Evolutionary conservation across 768 basidiomycete species (phyloP).

Genomic region (Naganishia antarctica): DNA sequence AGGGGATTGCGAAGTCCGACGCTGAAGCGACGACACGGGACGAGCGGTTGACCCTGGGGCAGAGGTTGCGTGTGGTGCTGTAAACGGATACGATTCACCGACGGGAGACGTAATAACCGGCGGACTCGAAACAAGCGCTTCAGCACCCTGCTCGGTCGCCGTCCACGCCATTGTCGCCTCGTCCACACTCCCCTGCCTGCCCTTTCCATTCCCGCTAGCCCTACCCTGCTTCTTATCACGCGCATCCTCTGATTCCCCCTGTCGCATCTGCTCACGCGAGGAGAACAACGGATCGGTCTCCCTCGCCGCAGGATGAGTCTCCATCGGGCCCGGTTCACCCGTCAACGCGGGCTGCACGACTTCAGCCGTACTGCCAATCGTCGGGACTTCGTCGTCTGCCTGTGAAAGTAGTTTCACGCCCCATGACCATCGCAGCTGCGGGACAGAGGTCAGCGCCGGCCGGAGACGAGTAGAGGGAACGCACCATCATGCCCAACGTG

Average conservation of each 20-base stretch:
- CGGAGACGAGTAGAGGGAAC: slow-evolving; percentile 41
- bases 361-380: slow-evolving; percentile 26
- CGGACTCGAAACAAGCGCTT: neutral
- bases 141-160: neutral
- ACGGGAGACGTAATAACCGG: neutral
- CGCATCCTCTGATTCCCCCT: slow-evolving; percentile 23
- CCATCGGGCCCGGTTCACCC: slow-evolving; percentile 25
- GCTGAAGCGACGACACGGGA: neutral
- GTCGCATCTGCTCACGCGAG: slow-evolving; percentile 25
- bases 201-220: slow-evolving; percentile 12
- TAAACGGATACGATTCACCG: neutral
- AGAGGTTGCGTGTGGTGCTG: neutral
- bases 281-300: slow-evolving; percentile 48
- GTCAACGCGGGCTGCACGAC: slow-evolving; percentile 5
- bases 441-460: neutral
- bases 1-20: neutral
- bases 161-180: slow-evolving; percentile 6
- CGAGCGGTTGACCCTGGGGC: neutral
- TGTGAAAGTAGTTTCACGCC: slow-evolving; percentile 75
- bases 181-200: slow-evolving; percentile 28
- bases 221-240: slow-evolving; percentile 27
- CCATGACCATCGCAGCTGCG: slow-evolving; percentile 83
- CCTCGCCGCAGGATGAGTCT: slow-evolving; percentile 34
- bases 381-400: slow-evolving; percentile 57
- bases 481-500: slow-evolving; percentile 89